Percentiles rank a stretch among this genome's conserved stretches.
These are phyloP conservation scores for Albifimbria verrucaria DNA, from an alignment of 2,329 filamentous ascomycete species.

Conservation along the genomic window DNA sequence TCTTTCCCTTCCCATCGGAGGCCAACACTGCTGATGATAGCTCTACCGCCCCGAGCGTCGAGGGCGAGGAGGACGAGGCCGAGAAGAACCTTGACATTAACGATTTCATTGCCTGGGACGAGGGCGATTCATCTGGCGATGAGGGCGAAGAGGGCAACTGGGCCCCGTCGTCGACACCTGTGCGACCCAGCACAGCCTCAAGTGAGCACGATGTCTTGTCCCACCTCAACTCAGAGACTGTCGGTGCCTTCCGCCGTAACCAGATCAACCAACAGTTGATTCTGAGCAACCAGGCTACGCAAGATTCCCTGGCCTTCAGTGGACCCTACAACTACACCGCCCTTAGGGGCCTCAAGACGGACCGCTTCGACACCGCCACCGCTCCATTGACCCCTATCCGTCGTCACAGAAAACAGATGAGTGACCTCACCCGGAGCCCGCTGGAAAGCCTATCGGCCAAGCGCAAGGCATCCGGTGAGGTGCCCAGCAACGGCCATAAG, in stretches of 20 bases:
- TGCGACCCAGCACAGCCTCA: conserved; percentile 44
- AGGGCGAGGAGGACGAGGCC: conserved; percentile 57
- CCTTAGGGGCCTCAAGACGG: conserved; percentile 61
- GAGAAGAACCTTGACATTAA: conserved; percentile 64
- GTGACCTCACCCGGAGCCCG: conserved; percentile 46
- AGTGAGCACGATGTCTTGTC: conserved; percentile 50
- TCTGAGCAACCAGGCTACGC: conserved; percentile 56
- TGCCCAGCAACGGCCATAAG: conserved; percentile 43
- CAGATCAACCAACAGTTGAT: conserved; percentile 61
- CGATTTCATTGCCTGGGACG: conserved; percentile 69
- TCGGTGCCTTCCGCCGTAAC: conserved; percentile 74
- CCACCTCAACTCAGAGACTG: conserved; percentile 62
- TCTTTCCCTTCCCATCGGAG: conserved; percentile 67
- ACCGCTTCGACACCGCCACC: conserved; percentile 62
- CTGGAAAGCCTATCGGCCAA: conserved; percentile 48
- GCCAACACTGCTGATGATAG: conserved; percentile 51
- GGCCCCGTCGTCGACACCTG: conserved; percentile 50
- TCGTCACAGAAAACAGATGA: conserved; percentile 49
- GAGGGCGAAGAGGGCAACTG: conserved; percentile 49
- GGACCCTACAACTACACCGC: conserved; percentile 58
- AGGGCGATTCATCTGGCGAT: conserved; percentile 57
- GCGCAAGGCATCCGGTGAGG: conserved; percentile 50
- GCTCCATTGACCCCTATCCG: conserved; percentile 67
- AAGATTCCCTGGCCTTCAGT: conserved; percentile 61
- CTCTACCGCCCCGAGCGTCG: conserved; percentile 29